Evolutionary conservation across 2,329 filamentous ascomycete genomes (phyloP).

Genomic region (Ophiosphaerella herpotricha): DNA sequence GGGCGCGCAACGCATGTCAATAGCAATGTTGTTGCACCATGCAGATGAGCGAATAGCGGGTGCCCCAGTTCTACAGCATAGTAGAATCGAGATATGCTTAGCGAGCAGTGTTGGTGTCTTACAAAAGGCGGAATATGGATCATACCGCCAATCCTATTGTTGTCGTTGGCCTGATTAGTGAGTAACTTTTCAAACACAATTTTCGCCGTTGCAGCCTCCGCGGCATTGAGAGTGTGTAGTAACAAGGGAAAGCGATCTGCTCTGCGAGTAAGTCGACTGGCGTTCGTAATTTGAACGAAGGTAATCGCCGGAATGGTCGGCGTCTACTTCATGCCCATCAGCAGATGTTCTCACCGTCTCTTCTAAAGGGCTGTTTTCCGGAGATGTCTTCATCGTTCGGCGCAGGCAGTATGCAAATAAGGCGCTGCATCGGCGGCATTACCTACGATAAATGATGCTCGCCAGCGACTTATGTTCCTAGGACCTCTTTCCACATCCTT

Average conservation of each 20-base stretch:
- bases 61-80: constrained; percentile 1
- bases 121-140: no score
- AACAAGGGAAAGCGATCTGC: not conserved
- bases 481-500: not conserved
- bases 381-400: no score
- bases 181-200: no score
- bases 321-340: not conserved
- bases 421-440: no score
- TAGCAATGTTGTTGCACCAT: constrained; percentile 13
- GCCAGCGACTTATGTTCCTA: not conserved
- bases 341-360: no score
- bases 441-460: not conserved
- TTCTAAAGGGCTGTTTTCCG: no score
- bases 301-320: not conserved
- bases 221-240: not conserved
- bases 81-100: constrained; percentile 13
- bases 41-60: constrained; percentile 15
- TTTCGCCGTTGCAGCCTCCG: no score
- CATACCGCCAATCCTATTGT: no score
- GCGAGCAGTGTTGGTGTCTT: not conserved
- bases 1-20: constrained; percentile 7
- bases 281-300: not conserved
- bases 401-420: no score
- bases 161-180: no score
- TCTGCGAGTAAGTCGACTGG: not conserved